Base-by-base conservation (phyloP, 257 asterid species). In the Petunia secreta region DNA sequence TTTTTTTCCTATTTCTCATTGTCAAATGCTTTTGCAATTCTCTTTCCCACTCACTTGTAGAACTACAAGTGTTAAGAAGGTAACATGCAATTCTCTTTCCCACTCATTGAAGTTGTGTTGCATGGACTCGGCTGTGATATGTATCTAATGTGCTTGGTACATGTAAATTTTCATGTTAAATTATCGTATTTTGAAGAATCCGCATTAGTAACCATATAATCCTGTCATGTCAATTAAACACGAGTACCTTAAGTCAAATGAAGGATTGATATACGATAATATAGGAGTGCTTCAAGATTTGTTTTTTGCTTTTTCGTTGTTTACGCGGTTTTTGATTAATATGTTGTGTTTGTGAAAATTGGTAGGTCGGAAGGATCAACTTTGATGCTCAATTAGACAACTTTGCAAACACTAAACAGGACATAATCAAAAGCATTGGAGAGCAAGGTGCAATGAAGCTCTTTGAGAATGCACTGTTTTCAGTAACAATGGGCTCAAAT, bases 321-420 rank as follows among this genome's bases (percentile, higher is more conserved):
- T 15, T 67, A 7, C 2, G 4, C 15, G 48, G 75, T 40, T 66
- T 15, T 66, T 10, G n/a, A 7, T 67, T 44, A 16, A 69, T 16
- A 9, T 69, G 58, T 16, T 54, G 4, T 8, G 3, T 39, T 11
- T 65, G 4, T 65, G 39, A 25, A n/a, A 16, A 15, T 75, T 58
- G 54, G 11, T 57, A 93, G 97, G 88, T 83, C 67, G 98, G 95
- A 34, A 91, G 95, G 83, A 89, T 91, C 58, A 90, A 90, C 80
- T 77, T 93, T 63, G 98, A 91, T 83, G 94, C 93, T 40, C 97
- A 93, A 43, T n/a, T 93, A 67, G 94, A 90, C 91, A 89, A 91
- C 84, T 90, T 93, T 84, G 97, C 91, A 68, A 87, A 85, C 41
- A 93, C 93, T 0, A 90, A 84, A 83, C 87, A 87, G 80, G 84